phyloP scores from a whole-genome alignment of 2,329 filamentous ascomycete genomes.

The Aureobasidium sp. region DNA sequence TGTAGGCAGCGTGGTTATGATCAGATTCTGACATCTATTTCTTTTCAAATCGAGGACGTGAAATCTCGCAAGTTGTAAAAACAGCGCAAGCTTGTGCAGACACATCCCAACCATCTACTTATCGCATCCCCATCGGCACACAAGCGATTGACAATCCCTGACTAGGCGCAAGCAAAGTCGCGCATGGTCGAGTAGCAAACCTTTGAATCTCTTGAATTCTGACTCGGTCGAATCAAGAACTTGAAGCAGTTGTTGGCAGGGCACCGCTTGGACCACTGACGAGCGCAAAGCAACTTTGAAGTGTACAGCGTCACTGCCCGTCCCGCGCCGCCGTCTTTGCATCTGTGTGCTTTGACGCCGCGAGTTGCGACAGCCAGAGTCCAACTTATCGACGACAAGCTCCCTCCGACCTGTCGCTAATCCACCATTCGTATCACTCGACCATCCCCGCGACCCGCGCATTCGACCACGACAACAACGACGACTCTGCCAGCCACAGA shows the following conservation, averaged over 20 bases:
- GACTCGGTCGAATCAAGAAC: neutral
- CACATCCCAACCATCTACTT: constrained; percentile 1
- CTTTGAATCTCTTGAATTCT: no score
- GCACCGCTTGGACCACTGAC: neutral
- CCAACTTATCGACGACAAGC: neutral
- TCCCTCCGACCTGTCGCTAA: neutral
- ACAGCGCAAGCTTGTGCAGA: neutral
- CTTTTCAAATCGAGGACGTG: neutral
- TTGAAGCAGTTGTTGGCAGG: neutral
- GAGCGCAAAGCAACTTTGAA: neutral
- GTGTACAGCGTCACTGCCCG: neutral
- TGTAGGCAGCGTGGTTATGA: neutral
- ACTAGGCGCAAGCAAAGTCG: neutral
- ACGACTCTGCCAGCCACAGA: neutral
- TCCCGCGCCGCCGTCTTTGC: neutral
- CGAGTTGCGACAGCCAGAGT: neutral
- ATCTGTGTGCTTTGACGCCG: neutral
- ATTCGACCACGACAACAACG: neutral
- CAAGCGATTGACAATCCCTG: neutral
- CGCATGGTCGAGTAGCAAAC: neutral
- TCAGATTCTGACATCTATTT: neutral
- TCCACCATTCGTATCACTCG: neutral
- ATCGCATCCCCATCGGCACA: constrained; percentile 3
- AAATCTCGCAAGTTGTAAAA: neutral
- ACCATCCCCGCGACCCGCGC: neutral